Percentiles rank a stretch among this genome's conserved stretches.
phyloP scores from a whole-genome alignment of 129 eudicot species.

The Mikania micrantha region DNA sequence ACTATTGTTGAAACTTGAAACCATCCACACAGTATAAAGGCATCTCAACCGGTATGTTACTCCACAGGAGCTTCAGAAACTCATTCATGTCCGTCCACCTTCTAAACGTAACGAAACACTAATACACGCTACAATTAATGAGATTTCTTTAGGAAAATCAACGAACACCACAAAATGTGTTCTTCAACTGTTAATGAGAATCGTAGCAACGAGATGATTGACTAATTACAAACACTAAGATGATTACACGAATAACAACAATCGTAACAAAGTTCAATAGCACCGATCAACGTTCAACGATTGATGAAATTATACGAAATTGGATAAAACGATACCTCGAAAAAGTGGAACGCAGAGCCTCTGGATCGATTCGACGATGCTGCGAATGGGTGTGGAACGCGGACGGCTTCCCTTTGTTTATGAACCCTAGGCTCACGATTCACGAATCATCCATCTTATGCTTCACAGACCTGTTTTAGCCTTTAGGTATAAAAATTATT shows the following conservation, averaged over 20 bases:
- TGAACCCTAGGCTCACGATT: constrained; percentile 11
- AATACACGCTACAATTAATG: not conserved
- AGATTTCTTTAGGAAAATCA: not conserved
- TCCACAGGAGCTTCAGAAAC: not conserved
- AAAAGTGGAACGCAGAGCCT: not conserved
- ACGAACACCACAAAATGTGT: not conserved
- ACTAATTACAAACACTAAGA: not conserved
- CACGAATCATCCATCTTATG: not conserved
- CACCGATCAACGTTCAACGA: not conserved
- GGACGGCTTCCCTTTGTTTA: not conserved
- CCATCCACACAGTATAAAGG: not conserved
- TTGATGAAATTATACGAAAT: not conserved
- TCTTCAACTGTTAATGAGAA: no score
- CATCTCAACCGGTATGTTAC: not conserved
- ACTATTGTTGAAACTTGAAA: no score
- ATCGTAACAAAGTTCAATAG: not conserved
- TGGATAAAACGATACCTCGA: constrained; percentile 9
- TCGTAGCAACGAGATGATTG: not conserved
- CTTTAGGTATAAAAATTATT: no score
- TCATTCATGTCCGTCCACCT: not conserved
- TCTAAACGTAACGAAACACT: not conserved
- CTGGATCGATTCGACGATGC: not conserved
- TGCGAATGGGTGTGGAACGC: not conserved
- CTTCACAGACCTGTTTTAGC: not conserved
- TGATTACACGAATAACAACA: not conserved